These are phyloP conservation scores for Termitomyces sp. DNA, from an alignment of 768 basidiomycete genomes.

Conservation along the genomic window DNA sequence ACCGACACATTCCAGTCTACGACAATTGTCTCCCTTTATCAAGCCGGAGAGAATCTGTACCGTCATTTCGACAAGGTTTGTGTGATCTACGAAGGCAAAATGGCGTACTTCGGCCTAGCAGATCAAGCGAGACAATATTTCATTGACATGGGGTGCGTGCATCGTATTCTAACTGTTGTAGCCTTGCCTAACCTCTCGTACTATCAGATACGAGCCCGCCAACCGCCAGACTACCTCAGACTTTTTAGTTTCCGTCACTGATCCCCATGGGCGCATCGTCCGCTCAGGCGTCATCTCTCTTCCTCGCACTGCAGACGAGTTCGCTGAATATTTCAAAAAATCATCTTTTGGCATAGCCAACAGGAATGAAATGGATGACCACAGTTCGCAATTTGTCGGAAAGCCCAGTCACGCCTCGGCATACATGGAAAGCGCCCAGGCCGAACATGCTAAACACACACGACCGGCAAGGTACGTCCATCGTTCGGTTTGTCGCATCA, in stretches of 20 bases:
- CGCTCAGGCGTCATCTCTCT: conserved; percentile 37
- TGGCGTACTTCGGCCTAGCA: conserved; percentile 73
- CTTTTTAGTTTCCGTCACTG: conserved; percentile 60
- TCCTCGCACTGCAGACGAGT: conserved; percentile 56
- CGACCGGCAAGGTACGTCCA: conserved; percentile 27
- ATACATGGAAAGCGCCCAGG: conserved; percentile 44
- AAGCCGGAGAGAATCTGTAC: conserved; percentile 70
- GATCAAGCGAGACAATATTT: conserved; percentile 67
- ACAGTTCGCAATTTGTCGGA: conserved; percentile 40
- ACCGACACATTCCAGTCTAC: conserved; percentile 53
- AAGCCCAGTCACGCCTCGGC: conserved; percentile 35
- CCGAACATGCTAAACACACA: conserved; percentile 47
- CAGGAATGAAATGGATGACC: conserved; percentile 40
- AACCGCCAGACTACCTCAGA: conserved; percentile 65
- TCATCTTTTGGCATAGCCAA: conserved; percentile 40
- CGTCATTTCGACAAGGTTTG: conserved; percentile 77
- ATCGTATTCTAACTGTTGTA: background rate
- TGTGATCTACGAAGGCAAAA: conserved; percentile 69
- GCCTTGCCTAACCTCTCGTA: background rate
- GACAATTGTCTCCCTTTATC: conserved; percentile 82
- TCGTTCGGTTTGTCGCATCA: background rate
- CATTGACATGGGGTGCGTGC: conserved; percentile 47
- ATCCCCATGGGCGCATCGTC: conserved; percentile 52
- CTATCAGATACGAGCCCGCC: conserved; percentile 46
- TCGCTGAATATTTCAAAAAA: conserved; percentile 42